These are phyloP conservation scores for Straminergon stramineum DNA, from an alignment of 225 moss, liverwort and hornwort species.

Conservation along the genomic window DNA sequence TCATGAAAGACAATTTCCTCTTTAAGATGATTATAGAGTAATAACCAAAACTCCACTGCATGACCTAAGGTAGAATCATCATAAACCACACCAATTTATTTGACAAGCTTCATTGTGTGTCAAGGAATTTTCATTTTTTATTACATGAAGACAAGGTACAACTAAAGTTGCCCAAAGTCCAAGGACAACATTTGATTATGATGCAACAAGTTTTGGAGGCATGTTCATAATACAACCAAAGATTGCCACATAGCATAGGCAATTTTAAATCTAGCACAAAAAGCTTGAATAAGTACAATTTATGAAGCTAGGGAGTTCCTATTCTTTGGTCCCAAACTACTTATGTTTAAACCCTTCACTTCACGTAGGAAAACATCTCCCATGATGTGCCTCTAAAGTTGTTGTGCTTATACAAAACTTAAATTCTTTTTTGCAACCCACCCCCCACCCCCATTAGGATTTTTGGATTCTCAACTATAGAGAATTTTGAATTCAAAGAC, in stretches of 20 bases:
- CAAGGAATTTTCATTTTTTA: not conserved
- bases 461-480: accelerated
- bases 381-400: not conserved
- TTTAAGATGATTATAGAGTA: not conserved
- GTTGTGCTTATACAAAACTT: accelerated
- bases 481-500: not conserved
- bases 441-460: accelerated
- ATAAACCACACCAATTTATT: not conserved
- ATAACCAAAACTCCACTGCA: not conserved
- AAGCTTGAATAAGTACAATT: not conserved
- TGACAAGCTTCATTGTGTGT: not conserved
- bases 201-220: not conserved
- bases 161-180: not conserved
- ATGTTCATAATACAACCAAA: not conserved
- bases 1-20: too few relatives aligned
- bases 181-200: not conserved
- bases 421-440: accelerated
- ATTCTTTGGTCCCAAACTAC: not conserved
- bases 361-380: too few relatives aligned
- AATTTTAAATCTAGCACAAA: not conserved
- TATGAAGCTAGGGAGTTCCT: not conserved
- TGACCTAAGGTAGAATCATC: accelerated
- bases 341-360: not conserved
- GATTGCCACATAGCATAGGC: accelerated
- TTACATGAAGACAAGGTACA: not conserved